Percentiles rank a stretch among this genome's conserved stretches.
These are phyloP conservation scores for Cytospora piceicola DNA, from an alignment of 2,329 filamentous ascomycete genomes.

Conservation along the genomic window DNA sequence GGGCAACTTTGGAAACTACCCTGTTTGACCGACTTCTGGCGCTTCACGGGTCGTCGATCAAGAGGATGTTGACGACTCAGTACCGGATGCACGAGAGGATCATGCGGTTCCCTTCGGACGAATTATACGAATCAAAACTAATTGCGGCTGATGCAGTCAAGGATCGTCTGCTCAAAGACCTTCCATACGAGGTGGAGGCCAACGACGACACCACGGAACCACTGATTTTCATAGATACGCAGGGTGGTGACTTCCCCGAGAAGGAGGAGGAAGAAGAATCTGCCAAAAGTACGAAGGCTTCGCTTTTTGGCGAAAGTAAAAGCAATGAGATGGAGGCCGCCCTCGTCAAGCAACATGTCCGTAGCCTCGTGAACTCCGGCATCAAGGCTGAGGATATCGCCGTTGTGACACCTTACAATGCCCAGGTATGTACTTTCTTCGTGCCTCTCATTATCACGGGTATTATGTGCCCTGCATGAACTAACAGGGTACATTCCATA, in stretches of 20 bases:
- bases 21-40: slow-evolving; percentile 87
- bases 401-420: slow-evolving; percentile 95
- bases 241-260: slow-evolving; percentile 90
- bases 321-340: slow-evolving; percentile 90
- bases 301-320: slow-evolving; percentile 67
- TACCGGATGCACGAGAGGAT: slow-evolving; percentile 98
- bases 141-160: slow-evolving; percentile 81
- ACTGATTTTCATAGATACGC: slow-evolving; percentile 92
- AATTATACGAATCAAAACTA: slow-evolving; percentile 82
- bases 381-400: slow-evolving; percentile 85
- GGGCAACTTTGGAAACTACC: slow-evolving; percentile 78
- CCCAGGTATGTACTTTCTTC: slow-evolving; percentile 63
- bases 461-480: slow-evolving; percentile 25
- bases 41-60: slow-evolving; percentile 81
- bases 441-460: slow-evolving; percentile 10
- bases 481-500: slow-evolving; percentile 43
- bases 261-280: slow-evolving; percentile 74
- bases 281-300: slow-evolving; percentile 50
- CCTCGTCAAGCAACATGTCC: slow-evolving; percentile 78
- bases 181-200: slow-evolving; percentile 76
- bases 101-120: slow-evolving; percentile 90
- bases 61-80: slow-evolving; percentile 93
- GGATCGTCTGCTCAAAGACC: slow-evolving; percentile 71
- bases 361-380: slow-evolving; percentile 75
- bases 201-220: slow-evolving; percentile 88